Percentiles rank a stretch among this genome's conserved stretches.
These are phyloP conservation scores for Ogataea paraovalis DNA, from an alignment of 805 yeast genomes.

Conservation along the genomic window DNA sequence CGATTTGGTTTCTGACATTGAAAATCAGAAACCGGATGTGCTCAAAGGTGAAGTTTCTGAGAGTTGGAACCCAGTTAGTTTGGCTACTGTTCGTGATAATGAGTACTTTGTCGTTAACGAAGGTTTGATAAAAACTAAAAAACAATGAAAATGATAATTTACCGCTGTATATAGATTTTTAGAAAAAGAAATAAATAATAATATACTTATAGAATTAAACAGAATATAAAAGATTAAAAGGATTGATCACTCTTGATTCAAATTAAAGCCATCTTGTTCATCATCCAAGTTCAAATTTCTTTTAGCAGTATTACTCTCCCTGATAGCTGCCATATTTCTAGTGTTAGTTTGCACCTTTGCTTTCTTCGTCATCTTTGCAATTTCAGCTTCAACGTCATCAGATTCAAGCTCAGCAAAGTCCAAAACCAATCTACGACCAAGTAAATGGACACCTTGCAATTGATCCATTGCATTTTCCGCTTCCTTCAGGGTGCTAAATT, in stretches of 20 bases:
- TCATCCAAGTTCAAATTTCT: conserved; percentile 65
- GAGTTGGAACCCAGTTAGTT: conserved; percentile 39
- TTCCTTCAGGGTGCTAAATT: conserved; percentile 79
- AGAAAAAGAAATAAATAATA: too few relatives aligned
- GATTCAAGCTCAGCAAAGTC: conserved; percentile 85
- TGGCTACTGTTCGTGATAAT: conserved; percentile 32
- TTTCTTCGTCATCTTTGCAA: conserved; percentile 83
- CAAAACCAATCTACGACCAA: conserved; percentile 92
- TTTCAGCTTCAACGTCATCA: conserved; percentile 83
- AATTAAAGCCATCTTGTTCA: conserved; percentile 32
- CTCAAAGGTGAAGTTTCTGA: conserved; percentile 39
- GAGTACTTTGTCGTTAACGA: conserved; percentile 42
- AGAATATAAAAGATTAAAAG: too few relatives aligned
- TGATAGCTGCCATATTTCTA: conserved; percentile 65
- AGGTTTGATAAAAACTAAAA: conserved; percentile 39
- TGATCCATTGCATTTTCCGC: conserved; percentile 94
- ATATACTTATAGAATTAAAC: too few relatives aligned
- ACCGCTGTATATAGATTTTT: neutral
- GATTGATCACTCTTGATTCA: conserved; percentile 4
- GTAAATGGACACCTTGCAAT: conserved; percentile 90
- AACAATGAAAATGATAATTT: conserved; percentile 16
- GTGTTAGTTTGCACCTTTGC: conserved; percentile 79
- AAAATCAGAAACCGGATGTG: conserved; percentile 16
- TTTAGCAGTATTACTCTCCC: conserved; percentile 62
- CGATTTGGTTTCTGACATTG: conserved; percentile 27